phyloP scores from a whole-genome alignment of 2,329 filamentous ascomycete species.

The Tolypocladium nubicola region DNA sequence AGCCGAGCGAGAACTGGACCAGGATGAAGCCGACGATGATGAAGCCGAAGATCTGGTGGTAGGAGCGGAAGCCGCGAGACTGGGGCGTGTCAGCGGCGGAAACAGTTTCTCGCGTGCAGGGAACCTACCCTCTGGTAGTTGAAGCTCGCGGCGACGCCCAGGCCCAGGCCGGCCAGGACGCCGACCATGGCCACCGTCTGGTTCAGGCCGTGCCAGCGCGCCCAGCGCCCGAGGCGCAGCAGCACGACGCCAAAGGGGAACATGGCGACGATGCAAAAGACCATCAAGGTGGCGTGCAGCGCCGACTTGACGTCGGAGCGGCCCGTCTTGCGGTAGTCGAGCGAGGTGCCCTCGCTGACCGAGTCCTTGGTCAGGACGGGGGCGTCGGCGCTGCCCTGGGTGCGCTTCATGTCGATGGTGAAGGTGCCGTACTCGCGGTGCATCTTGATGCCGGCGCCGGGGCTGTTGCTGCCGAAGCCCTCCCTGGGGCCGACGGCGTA shows the following conservation, averaged over 20 bases:
- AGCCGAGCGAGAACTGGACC: constrained; percentile 41
- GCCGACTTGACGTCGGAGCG: constrained; percentile 27
- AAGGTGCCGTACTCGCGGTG: constrained; percentile 46
- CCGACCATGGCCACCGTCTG: constrained; percentile 39
- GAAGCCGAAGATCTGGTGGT: constrained; percentile 50
- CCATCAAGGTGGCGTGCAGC: constrained; percentile 42
- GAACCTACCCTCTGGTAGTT: constrained; percentile 45
- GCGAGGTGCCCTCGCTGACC: constrained; percentile 23
- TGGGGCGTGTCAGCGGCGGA: constrained; percentile 14
- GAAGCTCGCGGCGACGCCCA: constrained; percentile 42
- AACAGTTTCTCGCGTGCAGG: not conserved
- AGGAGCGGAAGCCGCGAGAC: constrained; percentile 40
- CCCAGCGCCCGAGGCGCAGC: constrained; percentile 38
- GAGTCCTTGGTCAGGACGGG: constrained; percentile 26
- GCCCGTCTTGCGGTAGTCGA: constrained; percentile 19
- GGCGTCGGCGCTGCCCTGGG: constrained; percentile 32
- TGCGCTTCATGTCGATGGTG: constrained; percentile 41
- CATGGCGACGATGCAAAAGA: constrained; percentile 41
- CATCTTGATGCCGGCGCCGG: constrained; percentile 33
- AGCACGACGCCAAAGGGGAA: constrained; percentile 46
- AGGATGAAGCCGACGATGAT: constrained; percentile 41
- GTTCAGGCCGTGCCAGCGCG: constrained; percentile 43
- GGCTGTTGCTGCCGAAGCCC: constrained; percentile 28
- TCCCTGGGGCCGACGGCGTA: constrained; percentile 45
- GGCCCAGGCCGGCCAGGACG: constrained; percentile 35